Percentiles rank a stretch among this genome's conserved stretches.
Evolutionary conservation across 2,329 filamentous ascomycete species (phyloP).

Genomic region (Grosmannia serpens): DNA sequence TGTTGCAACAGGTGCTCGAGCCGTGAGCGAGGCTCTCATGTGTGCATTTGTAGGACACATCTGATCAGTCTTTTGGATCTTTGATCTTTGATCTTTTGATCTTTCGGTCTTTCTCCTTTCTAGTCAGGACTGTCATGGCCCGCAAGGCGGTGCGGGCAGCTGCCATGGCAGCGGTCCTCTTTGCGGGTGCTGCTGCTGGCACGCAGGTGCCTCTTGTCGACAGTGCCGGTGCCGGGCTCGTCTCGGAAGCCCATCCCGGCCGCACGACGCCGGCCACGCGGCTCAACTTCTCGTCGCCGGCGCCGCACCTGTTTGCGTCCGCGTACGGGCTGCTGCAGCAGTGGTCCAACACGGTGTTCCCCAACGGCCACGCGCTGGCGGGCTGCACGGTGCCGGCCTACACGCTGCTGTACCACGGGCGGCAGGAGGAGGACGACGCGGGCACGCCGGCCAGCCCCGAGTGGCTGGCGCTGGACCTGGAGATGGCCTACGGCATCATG

Average conservation of each 20-base stretch:
- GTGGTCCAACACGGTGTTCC: constrained; percentile 39
- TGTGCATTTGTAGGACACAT: too few relatives aligned
- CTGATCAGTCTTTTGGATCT: too few relatives aligned
- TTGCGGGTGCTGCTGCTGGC: neutral
- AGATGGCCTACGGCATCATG: constrained; percentile 44
- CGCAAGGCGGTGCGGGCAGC: neutral
- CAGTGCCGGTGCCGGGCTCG: neutral
- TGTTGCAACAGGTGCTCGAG: too few relatives aligned
- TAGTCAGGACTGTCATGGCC: neutral
- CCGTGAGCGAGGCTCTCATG: too few relatives aligned
- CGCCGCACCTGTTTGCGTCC: constrained; percentile 37
- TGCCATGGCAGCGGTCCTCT: neutral
- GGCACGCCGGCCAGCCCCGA: constrained; percentile 32
- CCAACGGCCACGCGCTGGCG: constrained; percentile 35
- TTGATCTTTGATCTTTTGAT: too few relatives aligned
- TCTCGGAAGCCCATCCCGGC: neutral
- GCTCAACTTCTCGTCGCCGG: constrained; percentile 34
- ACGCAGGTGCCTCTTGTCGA: neutral
- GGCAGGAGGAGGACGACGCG: constrained; percentile 10
- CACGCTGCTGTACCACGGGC: constrained; percentile 37
- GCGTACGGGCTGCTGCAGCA: constrained; percentile 34
- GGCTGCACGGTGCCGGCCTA: constrained; percentile 32
- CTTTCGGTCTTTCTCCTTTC: neutral
- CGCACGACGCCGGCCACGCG: neutral
- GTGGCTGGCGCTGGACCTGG: constrained; percentile 40